Evolutionary conservation across 139 green algal species (phyloP).

Genomic region (Chlorella sorokiniana): DNA sequence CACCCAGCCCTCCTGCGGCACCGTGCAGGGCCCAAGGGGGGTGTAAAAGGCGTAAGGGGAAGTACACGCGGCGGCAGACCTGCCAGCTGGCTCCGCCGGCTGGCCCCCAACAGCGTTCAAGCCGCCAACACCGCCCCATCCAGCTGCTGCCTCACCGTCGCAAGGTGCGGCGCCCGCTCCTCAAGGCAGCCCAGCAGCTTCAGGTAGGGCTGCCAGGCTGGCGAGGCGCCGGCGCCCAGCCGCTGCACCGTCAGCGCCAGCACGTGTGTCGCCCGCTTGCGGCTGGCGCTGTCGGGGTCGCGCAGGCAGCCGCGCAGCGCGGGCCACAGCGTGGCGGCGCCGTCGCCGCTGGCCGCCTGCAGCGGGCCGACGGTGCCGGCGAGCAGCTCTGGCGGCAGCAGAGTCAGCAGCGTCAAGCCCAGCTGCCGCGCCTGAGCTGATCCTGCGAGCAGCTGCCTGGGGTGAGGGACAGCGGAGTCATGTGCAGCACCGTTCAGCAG

Average conservation of each 20-base stretch:
- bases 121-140: not conserved
- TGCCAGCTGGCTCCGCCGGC: not conserved
- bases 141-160: conserved; percentile 2
- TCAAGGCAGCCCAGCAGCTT: conserved; percentile 38
- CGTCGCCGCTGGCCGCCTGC: not conserved
- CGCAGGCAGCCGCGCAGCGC: conserved; percentile 22
- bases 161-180: conserved; percentile 36
- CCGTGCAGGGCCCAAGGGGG: not conserved
- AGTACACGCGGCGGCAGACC: not conserved
- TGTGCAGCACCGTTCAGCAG: not conserved
- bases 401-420: conserved; percentile 25
- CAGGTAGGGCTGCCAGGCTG: conserved; percentile 22
- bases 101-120: not conserved
- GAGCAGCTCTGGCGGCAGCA: not conserved
- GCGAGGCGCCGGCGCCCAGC: not conserved
- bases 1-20: conserved; percentile 11
- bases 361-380: not conserved
- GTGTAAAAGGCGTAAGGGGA: not conserved
- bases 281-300: conserved; percentile 1
- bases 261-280: conserved; percentile 39
- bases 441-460: conserved; percentile 1
- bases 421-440: not conserved
- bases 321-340: not conserved
- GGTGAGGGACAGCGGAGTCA: not conserved
- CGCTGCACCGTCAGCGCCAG: conserved; percentile 1